These are phyloP conservation scores for Golubevia sp. DNA, from an alignment of 1,284 basidiomycete genomes.

Conservation along the genomic window DNA sequence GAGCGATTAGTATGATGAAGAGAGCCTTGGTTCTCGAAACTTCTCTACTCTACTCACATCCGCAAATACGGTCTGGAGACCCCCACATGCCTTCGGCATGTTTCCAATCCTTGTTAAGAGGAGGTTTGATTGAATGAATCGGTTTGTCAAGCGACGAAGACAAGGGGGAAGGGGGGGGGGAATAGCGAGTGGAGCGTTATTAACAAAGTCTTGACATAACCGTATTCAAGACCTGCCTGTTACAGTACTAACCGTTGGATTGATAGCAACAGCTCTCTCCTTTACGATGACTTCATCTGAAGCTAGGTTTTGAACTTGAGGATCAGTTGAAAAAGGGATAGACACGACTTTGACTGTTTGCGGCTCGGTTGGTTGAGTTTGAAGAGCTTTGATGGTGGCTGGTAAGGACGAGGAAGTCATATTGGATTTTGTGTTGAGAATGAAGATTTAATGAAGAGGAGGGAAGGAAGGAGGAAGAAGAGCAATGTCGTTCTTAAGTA, in stretches of 20 bases:
- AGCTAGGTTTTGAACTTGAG: background rate
- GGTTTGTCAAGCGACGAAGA: no score
- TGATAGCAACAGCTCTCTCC: slow-evolving; percentile 5
- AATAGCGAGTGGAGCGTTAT: no score
- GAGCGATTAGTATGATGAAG: background rate
- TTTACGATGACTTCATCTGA: slow-evolving; percentile 4
- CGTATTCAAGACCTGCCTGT: background rate
- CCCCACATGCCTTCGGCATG: no score
- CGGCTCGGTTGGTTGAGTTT: slow-evolving; percentile 3
- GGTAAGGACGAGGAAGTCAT: slow-evolving; percentile 4
- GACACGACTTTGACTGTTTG: slow-evolving; percentile 2
- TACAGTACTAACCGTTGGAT: slow-evolving; percentile 6
- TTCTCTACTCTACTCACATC: background rate
- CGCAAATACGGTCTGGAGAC: background rate
- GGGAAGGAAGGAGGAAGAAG: no score
- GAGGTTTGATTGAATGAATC: no score
- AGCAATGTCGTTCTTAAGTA: no score
- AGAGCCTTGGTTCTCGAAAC: no score
- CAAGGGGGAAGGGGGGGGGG: background rate
- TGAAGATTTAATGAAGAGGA: no score
- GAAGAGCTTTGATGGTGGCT: slow-evolving; percentile 5
- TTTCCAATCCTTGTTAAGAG: background rate
- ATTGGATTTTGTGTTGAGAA: no score
- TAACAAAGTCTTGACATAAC: no score
- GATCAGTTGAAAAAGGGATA: slow-evolving; percentile 4